Base-by-base conservation (phyloP, 2,329 filamentous ascomycete genomes). In the Talaromyces piceae region DNA sequence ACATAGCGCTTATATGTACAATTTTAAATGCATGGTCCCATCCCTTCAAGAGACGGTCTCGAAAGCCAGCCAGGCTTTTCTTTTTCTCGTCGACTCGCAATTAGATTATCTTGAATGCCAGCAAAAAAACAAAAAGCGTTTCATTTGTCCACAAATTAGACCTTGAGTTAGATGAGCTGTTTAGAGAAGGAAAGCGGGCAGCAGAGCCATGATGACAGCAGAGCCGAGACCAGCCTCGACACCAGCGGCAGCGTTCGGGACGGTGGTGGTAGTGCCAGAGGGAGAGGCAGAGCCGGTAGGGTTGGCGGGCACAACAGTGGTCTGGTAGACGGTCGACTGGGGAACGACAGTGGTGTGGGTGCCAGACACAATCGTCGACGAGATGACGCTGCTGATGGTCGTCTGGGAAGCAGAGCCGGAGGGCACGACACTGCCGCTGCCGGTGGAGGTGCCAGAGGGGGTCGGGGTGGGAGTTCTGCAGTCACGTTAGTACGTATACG, bases 311-410 rank as follows among this genome's bases (percentile, higher is more conserved):
- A 53, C 51, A 11, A 53, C 51, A n/a, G 47, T 53, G 46, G 51
- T 53, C 27, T 49, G 31, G 46, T 45, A n/a, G 18, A 53, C 39
- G 27, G 51, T 53, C 46, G 51, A 53, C 16, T 49, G 46, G 9
- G 51, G 51, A 41, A 53, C 25, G 16, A 53, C 18, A 6, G 46
- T 49, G 2, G 51, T 46, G 39, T 45, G 30, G 4, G 41, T 41
- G 16, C 46, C 47, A 5, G 51, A 53, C 2, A 43, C 16, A 41
- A 31, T 46, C 9, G 51, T 53, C n/a, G 51, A 49, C 31, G 49
- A 53, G 23, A 37, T 53, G 26, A 47, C 49, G 43, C 46, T 52
- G 20, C 27, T 49, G 46, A 41, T 49, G 31, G 49, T 41, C 26
- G 47, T 53, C 31, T 26, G 49, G 18, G 51, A 41, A 13, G 27